Evolutionary conservation across 306 rosid genomes (phyloP), one percentile per base, ranked within the genome.

Genomic region (Casuarina glauca): DNA sequence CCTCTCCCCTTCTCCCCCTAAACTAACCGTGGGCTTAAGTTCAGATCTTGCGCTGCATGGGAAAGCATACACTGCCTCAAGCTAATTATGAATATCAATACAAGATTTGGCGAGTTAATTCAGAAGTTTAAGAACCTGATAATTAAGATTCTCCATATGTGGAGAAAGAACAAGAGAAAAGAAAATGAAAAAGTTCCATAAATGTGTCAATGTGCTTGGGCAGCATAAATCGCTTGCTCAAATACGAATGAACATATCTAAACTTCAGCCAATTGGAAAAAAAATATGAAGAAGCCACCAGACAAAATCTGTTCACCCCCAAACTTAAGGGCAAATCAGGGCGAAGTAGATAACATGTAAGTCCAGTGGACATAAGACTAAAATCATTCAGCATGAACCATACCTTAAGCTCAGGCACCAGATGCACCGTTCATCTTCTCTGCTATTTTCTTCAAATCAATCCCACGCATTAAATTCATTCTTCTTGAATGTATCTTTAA

Each of bases 391-490:
- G 63, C 63, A 79, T 53, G 38, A 43, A 66, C 50, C 13, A 51
- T 88, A 96, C 99, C 98, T 96, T 96, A 53, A 96, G 94, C 85
- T 96, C 99, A n/a, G 1, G 99, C 99, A 69, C 99, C 99, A 82
- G 99, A 96, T 68, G 99, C 98, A 11, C 99, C 99, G 67, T 89
- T 86, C 99, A 96, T 96, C 86, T 96, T 96, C 87, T 91, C 99
- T 1, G 99, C 96, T 74, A 96, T 96, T 89, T 96, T 96, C 88
- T 96, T 93, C 91, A 96, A 82, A 78, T 96, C 99, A 83, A 96
- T 96, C 68, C 99, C 99, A 5, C 99, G 98, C 99, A 96, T 96
- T 71, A 96, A 82, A 82, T 96, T 96, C 99, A 96, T 96, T 86
- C 95, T 96, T 82, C 99, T 90, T 36, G 99, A 96, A 88, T 96